Evolutionary conservation across 2,329 filamentous ascomycete genomes (phyloP).

Genomic region (Colletotrichum viniferum): DNA sequence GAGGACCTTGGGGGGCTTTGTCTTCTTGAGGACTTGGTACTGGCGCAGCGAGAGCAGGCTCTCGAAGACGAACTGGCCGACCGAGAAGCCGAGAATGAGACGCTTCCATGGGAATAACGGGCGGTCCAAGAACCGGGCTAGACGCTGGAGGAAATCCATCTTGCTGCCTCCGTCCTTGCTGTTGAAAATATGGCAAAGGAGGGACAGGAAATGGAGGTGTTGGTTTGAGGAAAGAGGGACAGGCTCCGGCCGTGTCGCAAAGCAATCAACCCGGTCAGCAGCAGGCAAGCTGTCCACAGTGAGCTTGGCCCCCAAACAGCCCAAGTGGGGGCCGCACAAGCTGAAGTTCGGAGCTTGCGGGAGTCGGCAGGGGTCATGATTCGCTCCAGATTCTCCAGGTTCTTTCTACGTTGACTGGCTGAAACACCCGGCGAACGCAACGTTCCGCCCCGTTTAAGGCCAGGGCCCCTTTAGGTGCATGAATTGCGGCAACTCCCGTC

Average conservation of each 20-base stretch:
- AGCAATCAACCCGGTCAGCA: background rate
- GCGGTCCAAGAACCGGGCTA: conserved; percentile 86
- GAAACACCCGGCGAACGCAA: conserved; percentile 9
- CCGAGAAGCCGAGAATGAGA: conserved; percentile 90
- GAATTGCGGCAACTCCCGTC: background rate
- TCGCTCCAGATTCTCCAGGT: background rate
- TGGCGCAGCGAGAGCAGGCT: conserved; percentile 88
- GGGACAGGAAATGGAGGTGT: conserved; percentile 14
- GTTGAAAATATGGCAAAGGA: conserved; percentile 5
- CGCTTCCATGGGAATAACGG: conserved; percentile 97
- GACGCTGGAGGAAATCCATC: conserved; percentile 52
- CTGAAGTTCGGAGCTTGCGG: conserved; percentile 7
- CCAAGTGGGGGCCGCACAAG: conserved; percentile 4
- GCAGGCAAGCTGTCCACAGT: conserved; percentile 20
- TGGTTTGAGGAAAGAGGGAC: background rate
- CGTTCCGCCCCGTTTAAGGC: background rate
- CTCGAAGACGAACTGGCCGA: conserved; percentile 91
- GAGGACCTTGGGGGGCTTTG: conserved; percentile 82
- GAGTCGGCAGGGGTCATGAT: background rate
- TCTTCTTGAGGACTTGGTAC: conserved; percentile 83
- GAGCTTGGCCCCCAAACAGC: background rate
- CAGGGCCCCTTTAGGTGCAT: conserved; percentile 4
- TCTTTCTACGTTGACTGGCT: background rate
- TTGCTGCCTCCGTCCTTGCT: background rate
- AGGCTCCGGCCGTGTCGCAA: background rate